These are phyloP conservation scores for Maudiozyma humilis DNA, from an alignment of 1,139 yeast species.

Conservation along the genomic window DNA sequence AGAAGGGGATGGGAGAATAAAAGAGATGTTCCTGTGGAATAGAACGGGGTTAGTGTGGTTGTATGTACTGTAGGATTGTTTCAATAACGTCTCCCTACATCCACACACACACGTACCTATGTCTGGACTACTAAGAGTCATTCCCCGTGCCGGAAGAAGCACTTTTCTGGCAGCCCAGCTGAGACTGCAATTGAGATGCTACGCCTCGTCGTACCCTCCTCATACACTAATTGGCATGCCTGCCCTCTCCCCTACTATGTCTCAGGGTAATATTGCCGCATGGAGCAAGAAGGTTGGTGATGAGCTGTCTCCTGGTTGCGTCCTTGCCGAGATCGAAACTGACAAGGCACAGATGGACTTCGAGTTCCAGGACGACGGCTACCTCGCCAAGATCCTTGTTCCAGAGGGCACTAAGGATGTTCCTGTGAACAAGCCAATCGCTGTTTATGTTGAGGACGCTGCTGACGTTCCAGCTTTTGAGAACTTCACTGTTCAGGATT, in stretches of 20 bases:
- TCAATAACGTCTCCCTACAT: background rate
- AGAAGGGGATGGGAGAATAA: no score
- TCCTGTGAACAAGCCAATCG: conserved; percentile 92
- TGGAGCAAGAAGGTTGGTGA: conserved; percentile 93
- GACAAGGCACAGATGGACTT: conserved; percentile 99
- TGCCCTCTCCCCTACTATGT: conserved; percentile 96
- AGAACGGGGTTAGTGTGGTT: no score
- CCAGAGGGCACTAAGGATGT: conserved; percentile 84
- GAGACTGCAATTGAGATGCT: conserved; percentile 18
- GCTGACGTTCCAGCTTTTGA: conserved; percentile 82
- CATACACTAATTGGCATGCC: conserved; percentile 63
- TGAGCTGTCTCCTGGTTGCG: conserved; percentile 78
- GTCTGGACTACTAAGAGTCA: conserved; percentile 25
- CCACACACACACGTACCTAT: conserved; percentile 6
- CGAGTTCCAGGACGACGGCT: conserved; percentile 98
- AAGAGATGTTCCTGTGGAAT: no score
- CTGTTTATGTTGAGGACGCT: conserved; percentile 86
- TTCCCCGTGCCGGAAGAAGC: conserved; percentile 24
- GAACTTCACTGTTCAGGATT: conserved; percentile 81
- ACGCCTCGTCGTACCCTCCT: conserved; percentile 42
- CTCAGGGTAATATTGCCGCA: conserved; percentile 81
- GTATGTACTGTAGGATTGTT: no score
- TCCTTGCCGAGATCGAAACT: conserved; percentile 94
- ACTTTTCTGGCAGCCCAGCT: conserved; percentile 19
- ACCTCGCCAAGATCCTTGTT: conserved; percentile 79